Evolutionary conservation across 2,329 filamentous ascomycete species (phyloP).

Genomic region (Fusarium sp.): DNA sequence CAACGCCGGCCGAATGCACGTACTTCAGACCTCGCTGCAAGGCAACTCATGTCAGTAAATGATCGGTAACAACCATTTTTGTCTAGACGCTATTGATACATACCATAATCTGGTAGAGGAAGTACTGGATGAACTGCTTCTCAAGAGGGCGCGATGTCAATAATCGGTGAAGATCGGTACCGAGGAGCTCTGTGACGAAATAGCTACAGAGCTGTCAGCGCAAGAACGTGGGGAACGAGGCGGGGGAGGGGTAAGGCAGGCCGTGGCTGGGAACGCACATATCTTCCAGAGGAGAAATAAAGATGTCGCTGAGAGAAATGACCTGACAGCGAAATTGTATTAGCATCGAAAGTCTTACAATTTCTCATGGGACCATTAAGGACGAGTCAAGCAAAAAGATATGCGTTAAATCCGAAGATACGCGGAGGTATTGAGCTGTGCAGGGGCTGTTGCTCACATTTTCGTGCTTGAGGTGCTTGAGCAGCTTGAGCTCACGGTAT

Average conservation of each 20-base stretch:
- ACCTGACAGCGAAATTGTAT: conserved; percentile 63
- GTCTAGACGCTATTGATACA: conserved; percentile 44
- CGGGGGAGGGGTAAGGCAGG: conserved; percentile 9
- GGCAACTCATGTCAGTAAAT: conserved; percentile 16
- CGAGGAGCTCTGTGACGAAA: conserved; percentile 96
- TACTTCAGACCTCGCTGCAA: conserved; percentile 94
- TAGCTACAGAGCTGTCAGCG: conserved; percentile 67
- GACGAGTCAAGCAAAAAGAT: conserved; percentile 26
- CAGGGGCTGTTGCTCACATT: conserved; percentile 69
- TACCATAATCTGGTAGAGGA: conserved; percentile 98
- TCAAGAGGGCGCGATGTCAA: conserved; percentile 95
- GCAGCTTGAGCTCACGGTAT: conserved; percentile 94
- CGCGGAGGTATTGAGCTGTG: background rate
- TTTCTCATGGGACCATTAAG: conserved; percentile 3
- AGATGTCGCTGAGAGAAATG: conserved; percentile 98
- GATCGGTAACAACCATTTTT: background rate
- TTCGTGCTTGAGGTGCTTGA: conserved; percentile 96
- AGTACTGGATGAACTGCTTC: conserved; percentile 99
- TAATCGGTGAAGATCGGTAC: conserved; percentile 94
- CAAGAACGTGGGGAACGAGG: conserved; percentile 8
- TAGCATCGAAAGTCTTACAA: conserved; percentile 24
- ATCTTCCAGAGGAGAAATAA: conserved; percentile 98
- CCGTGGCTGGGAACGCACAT: conserved; percentile 70
- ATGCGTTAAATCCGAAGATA: background rate
- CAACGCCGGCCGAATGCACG: conserved; percentile 96